Evolutionary conservation across 2,329 filamentous ascomycete genomes (phyloP), one percentile per base, ranked within the genome.

Genomic region (Penicillium hordei): DNA sequence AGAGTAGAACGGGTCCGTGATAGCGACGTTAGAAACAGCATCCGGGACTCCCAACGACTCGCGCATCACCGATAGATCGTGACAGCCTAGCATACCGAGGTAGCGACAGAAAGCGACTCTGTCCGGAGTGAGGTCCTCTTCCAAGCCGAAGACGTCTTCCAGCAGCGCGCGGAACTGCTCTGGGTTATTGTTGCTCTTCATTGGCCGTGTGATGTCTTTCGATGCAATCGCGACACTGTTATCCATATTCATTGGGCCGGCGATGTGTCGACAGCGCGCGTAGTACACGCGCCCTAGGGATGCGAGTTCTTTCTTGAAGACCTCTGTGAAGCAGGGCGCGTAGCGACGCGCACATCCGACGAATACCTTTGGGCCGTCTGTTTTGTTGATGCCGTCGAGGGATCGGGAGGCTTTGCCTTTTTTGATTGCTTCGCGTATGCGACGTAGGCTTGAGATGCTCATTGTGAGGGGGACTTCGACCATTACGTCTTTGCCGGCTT

Each of bases 341-440:
- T 86, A 86, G n/a, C 85, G 78, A 21, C 86, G 75, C 77, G 85
- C 86, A 55, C 83, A 85, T 2, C 84, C 84, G 0, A 88, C 82
- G 65, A 88, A 83, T 2, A 86, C 77, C 31, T 69, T 75, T 5
- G 72, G 74, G 0, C 76, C 79, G 2, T 72, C 68, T 31, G 59
- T 56, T 0, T 78, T 76, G 1, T 58, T 63, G 19, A 71, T 68
- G 65, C 86, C 81, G 0, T 40, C 40, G 5, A 27, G 21, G 7
- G 48, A 44, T 12, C 48, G 49, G 2, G 39, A 13, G 12, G 39
- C 19, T 10, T 39, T 25, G 29, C 60, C 64, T 39, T 64, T 60
- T 15, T 59, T 53, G 21, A 43, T 59, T 17, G 83, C 83, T 0
- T 73, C 78, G 31, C 81, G 71, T 23, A 88, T 79, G 0, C 72